phyloP scores from a whole-genome alignment of 2,329 filamentous ascomycete species.

The Penicillium sp. region DNA sequence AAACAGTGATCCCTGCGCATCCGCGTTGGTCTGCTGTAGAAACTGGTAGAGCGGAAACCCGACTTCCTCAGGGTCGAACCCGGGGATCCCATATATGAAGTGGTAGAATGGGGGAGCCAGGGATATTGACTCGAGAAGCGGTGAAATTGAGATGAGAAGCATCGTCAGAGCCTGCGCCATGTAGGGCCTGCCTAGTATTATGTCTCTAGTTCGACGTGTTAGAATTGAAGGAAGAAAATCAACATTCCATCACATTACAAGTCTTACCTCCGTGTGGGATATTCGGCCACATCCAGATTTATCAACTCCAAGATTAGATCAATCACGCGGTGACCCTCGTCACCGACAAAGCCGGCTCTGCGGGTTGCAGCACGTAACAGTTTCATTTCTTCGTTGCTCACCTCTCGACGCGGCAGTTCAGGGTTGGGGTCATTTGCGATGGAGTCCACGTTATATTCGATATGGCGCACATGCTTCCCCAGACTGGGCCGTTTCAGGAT shows the following conservation, averaged over 20 bases:
- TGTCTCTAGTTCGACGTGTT: background rate
- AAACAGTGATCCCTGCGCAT: slow-evolving; percentile 8
- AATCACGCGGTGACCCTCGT: slow-evolving; percentile 11
- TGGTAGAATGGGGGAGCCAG: slow-evolving; percentile 10
- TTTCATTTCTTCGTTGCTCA: slow-evolving; percentile 15
- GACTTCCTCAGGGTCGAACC: background rate
- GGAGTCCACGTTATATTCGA: slow-evolving; percentile 10
- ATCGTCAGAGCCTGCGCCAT: slow-evolving; percentile 19
- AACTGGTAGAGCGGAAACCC: slow-evolving; percentile 17
- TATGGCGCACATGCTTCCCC: slow-evolving; percentile 18
- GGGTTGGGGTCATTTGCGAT: background rate
- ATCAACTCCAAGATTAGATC: slow-evolving; percentile 19
- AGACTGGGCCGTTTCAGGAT: slow-evolving; percentile 19
- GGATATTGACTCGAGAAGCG: slow-evolving; percentile 16
- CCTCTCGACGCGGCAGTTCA: background rate
- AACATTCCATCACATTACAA: background rate
- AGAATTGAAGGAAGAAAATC: background rate
- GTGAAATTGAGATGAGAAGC: slow-evolving; percentile 20
- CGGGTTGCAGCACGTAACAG: slow-evolving; percentile 15
- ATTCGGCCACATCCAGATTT: background rate
- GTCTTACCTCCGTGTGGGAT: background rate
- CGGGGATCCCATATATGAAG: background rate
- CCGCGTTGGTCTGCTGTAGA: slow-evolving; percentile 9
- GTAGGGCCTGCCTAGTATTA: background rate
- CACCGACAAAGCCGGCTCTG: slow-evolving; percentile 14